Conservation (phyloP, 129 eudicot species). For the Lactuca sativa region DNA sequence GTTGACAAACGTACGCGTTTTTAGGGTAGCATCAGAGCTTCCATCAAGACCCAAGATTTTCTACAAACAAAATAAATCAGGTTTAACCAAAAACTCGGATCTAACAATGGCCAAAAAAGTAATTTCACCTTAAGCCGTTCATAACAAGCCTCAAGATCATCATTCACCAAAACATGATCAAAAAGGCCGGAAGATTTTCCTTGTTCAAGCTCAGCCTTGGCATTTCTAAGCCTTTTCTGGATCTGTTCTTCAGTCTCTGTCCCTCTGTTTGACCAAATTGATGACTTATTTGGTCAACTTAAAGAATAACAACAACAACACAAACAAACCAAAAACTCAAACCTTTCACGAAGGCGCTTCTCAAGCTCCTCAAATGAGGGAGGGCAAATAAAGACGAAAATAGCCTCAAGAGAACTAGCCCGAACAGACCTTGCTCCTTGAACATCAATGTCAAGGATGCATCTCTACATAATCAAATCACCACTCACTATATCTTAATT, state of each 20-base stretch:
- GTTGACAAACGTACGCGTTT: conserved; percentile 42
- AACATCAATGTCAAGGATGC: conserved; percentile 98
- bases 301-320: not conserved
- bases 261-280: conserved; percentile 48
- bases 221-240: conserved; percentile 81
- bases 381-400: conserved; percentile 83
- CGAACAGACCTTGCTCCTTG: conserved; percentile 98
- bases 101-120: conserved; percentile 8
- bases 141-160: conserved; percentile 77
- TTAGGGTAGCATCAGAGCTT: conserved; percentile 24
- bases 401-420: conserved; percentile 93
- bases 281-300: conserved; percentile 1
- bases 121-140: conserved; percentile 68
- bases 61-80: conserved; percentile 38
- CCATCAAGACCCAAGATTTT: conserved; percentile 67
- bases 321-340: conserved; percentile 33
- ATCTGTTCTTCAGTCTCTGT: conserved; percentile 93
- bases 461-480: conserved; percentile 89
- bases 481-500: too few species aligned
- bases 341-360: conserved; percentile 98
- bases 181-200: conserved; percentile 70
- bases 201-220: conserved; percentile 80
- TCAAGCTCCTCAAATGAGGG: conserved; percentile 97
- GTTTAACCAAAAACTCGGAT: not conserved
- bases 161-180: conserved; percentile 85